Evolutionary conservation across 805 yeast species (phyloP).

Genomic region (Barnettozyma vustinii): DNA sequence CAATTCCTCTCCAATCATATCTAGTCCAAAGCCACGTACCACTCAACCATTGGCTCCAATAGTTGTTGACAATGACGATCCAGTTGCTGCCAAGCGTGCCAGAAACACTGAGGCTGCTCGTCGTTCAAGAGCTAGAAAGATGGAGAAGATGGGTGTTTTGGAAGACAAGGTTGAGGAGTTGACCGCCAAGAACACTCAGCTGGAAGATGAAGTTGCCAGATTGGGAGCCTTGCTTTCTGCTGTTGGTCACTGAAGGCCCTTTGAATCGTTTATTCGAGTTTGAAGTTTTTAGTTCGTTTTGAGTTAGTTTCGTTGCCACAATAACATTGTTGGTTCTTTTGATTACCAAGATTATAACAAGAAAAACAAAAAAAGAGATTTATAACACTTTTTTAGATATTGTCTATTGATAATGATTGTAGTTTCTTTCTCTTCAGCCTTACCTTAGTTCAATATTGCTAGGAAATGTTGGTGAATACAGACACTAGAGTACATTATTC

Average conservation of each 20-base stretch:
- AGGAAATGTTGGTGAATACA: too few species aligned
- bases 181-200: constrained; percentile 48
- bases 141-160: constrained; percentile 79
- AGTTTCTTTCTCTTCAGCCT: not conserved
- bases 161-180: constrained; percentile 72
- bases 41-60: constrained; percentile 67
- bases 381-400: not conserved
- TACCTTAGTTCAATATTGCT: too few species aligned
- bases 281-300: not conserved
- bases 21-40: constrained; percentile 42
- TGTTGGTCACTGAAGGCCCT: constrained; percentile 4
- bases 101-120: constrained; percentile 96
- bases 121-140: constrained; percentile 88
- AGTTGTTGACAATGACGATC: constrained; percentile 51
- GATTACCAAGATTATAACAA: not conserved
- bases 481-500: too few species aligned
- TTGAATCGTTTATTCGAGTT: constrained; percentile 3
- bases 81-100: constrained; percentile 82
- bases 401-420: not conserved
- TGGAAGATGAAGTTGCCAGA: constrained; percentile 60
- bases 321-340: not conserved
- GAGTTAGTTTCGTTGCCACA: not conserved
- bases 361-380: too few species aligned
- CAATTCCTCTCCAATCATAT: constrained; percentile 7
- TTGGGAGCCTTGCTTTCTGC: constrained; percentile 43